Conservation (phyloP, 2,329 filamentous ascomycete genomes). For the Ophiostoma australiae region DNA sequence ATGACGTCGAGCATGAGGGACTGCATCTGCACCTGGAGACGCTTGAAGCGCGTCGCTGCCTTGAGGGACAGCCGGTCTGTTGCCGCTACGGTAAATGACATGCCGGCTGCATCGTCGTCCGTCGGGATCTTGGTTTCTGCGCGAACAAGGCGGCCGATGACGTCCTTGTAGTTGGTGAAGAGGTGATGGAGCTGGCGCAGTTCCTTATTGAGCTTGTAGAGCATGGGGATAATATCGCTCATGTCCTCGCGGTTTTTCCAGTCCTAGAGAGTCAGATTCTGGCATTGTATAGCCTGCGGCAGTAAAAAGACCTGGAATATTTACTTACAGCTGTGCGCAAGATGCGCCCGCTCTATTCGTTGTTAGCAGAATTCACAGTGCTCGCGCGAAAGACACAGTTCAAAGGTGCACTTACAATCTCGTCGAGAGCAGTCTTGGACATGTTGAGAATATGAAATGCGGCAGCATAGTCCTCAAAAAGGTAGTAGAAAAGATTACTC, state of each 20-base stretch:
- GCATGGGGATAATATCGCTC: constrained; percentile 50
- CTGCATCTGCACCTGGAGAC: constrained; percentile 54
- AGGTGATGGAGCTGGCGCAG: constrained; percentile 56
- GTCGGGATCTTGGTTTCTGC: constrained; percentile 31
- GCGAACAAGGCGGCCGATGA: constrained; percentile 55
- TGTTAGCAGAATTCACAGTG: constrained; percentile 6
- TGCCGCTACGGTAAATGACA: neutral
- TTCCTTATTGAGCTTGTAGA: constrained; percentile 58
- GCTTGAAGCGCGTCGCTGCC: constrained; percentile 53
- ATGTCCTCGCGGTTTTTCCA: constrained; percentile 36
- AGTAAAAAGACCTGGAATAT: neutral
- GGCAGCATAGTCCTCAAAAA: constrained; percentile 62
- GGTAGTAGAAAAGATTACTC: constrained; percentile 59
- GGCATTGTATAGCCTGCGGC: no score
- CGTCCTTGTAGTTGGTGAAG: constrained; percentile 55
- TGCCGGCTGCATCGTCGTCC: neutral
- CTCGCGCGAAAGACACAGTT: neutral
- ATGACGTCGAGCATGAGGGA: constrained; percentile 59
- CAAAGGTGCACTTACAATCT: constrained; percentile 40
- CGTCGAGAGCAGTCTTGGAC: constrained; percentile 44
- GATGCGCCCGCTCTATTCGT: neutral
- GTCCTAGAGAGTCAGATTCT: neutral
- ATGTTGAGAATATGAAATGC: constrained; percentile 51
- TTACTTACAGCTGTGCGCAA: constrained; percentile 14
- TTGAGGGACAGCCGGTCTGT: constrained; percentile 38